A percentile compares a stretch with the other conserved stretches of the same genome.
phyloP scores from a whole-genome alignment of 306 rosid genomes.

The Quercus engelmannii region DNA sequence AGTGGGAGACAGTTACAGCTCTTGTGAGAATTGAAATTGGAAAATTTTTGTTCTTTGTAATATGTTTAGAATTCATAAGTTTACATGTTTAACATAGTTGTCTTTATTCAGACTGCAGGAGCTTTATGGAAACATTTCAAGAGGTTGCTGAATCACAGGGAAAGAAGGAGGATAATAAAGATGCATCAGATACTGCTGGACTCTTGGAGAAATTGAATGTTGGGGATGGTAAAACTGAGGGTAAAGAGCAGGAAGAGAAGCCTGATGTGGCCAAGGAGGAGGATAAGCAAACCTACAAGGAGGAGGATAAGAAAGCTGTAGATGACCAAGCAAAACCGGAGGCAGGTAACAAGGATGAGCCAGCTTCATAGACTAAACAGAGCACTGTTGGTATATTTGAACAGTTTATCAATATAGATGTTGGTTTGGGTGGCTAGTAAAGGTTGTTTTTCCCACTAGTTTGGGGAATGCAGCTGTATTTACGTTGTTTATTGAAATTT shows the following conservation, averaged over 20 bases:
- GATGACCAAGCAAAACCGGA: not conserved
- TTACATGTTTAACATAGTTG: not conserved
- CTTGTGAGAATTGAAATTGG: not conserved
- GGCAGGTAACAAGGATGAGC: not conserved
- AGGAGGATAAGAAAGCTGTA: not conserved
- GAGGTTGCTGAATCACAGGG: conserved; percentile 12
- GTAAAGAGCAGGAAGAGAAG: not conserved
- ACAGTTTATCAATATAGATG: not conserved
- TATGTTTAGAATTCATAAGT: not conserved
- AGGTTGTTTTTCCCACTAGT: not conserved
- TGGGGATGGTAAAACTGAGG: not conserved
- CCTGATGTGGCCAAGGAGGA: not conserved
- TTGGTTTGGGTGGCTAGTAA: not conserved
- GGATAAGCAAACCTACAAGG: not conserved
- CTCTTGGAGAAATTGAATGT: not conserved
- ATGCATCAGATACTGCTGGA: not conserved
- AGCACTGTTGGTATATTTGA: not conserved
- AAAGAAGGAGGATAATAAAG: not conserved
- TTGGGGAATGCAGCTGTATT: not conserved
- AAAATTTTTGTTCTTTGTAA: not conserved
- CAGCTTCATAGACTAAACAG: not conserved
- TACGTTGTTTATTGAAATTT: not conserved
- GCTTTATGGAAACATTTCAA: conserved; percentile 4
- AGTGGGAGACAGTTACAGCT: not conserved
- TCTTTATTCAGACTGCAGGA: conserved; percentile 1